A percentile compares a stretch with the other conserved stretches of the same genome.
Evolutionary conservation across 2,329 filamentous ascomycete species (phyloP).

Genomic region (Penicillium janthinellum): DNA sequence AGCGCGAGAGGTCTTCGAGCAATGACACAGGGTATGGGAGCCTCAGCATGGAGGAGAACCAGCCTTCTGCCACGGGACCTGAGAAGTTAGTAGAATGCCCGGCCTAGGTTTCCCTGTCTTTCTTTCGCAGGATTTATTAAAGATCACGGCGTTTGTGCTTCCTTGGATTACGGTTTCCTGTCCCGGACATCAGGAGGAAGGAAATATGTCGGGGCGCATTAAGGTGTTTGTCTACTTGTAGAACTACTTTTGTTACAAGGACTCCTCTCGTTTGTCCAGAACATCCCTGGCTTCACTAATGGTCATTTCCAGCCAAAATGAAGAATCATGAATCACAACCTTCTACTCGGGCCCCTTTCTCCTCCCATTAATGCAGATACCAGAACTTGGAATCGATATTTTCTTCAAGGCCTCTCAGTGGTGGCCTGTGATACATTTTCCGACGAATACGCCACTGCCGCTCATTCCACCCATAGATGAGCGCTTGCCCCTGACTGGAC

Average conservation of each 20-base stretch:
- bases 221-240: background rate
- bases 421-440: too few species aligned
- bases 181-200: background rate
- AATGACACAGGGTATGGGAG: conserved; percentile 46
- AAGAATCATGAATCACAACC: background rate
- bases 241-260: background rate
- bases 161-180: background rate
- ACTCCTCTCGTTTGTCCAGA: background rate
- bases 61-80: conserved; percentile 7
- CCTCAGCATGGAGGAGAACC: conserved; percentile 25
- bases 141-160: conserved; percentile 19
- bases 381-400: too few species aligned
- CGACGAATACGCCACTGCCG: too few species aligned
- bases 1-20: conserved; percentile 37
- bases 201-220: background rate
- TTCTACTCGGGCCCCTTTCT: background rate
- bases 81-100: conserved; percentile 9
- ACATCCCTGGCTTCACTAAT: background rate
- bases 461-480: too few species aligned
- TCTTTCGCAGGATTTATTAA: background rate
- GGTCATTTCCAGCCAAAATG: background rate
- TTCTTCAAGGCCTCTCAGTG: too few species aligned
- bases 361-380: background rate
- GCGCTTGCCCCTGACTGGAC: too few species aligned
- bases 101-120: background rate